Base-by-base conservation (phyloP, 306 rosid species). In the Oxytropis ochrocephala region DNA sequence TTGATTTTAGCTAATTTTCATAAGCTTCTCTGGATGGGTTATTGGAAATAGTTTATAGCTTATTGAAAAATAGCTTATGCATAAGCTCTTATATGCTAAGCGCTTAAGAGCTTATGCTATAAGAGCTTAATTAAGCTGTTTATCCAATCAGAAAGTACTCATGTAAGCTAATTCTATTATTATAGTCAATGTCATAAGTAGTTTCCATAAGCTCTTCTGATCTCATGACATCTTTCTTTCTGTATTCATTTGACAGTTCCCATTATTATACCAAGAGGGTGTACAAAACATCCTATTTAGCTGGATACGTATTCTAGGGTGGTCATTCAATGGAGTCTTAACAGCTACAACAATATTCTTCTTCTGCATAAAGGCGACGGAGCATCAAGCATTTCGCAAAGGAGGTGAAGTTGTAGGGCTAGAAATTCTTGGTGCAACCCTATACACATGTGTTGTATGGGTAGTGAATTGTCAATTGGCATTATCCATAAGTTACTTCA, bases 241-340 rank as follows among this genome's bases (percentile, higher is more conserved):
- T 63, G 29, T 6, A 14, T 60, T 68, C 17, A 48, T 54, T 52
- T 69, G 50, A 53, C 90, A 93, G 98, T 90, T 93, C 59, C 96
- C 98, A 24, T 69, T 90, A 54, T 38, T 93, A 69, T 93, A 93
- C 66, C 98, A 90, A 93, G 97, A 90, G 84, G 96, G 98, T 14
- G 88, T 85, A 10, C 97, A 90, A 69, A 93, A 93, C 48, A 78
- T 81, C 13, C 77, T 93, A 21, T 93, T 93, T 71, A 85, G 92
- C 84, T 93, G 97, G 97, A 46, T 38, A 60, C 70, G 94, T 73
- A 86, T 90, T 51, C 77, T 90, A 0, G 91, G 94, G 6, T 93
- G 98, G 98, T 47, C 68, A 32, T 58, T 88, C 24, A 93, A 93
- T 3, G 98, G 94, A 44, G 39, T 79, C 5, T 27, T 82, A 17